A percentile compares a stretch with the other conserved stretches of the same genome.
Evolutionary conservation across 2,329 filamentous ascomycete genomes (phyloP).

Genomic region (Bretziella fagacearum): DNA sequence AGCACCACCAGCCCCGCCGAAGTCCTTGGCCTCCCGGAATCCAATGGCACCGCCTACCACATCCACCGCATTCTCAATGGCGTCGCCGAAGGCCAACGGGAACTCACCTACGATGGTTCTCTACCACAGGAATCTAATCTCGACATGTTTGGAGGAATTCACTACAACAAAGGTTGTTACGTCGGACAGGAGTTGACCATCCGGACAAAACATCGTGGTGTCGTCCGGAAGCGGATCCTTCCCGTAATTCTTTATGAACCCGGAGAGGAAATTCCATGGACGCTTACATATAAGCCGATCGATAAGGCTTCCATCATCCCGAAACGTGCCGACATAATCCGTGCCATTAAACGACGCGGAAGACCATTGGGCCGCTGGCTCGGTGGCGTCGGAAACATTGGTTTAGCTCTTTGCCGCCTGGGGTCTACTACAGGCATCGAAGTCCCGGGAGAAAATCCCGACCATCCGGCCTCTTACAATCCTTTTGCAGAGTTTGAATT

Average conservation of each 20-base stretch:
- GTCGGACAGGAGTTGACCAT: slow-evolving; percentile 94
- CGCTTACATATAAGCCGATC: slow-evolving; percentile 31
- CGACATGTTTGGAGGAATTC: slow-evolving; percentile 68
- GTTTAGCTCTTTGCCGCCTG: slow-evolving; percentile 69
- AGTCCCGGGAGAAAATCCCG: slow-evolving; percentile 45
- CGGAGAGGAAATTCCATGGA: slow-evolving; percentile 21
- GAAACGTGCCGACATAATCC: slow-evolving; percentile 31
- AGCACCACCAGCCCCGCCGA: slow-evolving; percentile 8
- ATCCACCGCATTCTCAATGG: slow-evolving; percentile 64
- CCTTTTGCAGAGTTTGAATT: slow-evolving; percentile 44
- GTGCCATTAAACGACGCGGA: slow-evolving; percentile 34
- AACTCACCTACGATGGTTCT: slow-evolving; percentile 54
- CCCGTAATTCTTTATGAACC: slow-evolving; percentile 56
- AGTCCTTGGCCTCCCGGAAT: neutral
- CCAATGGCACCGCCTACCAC: slow-evolving; percentile 35
- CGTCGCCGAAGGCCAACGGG: slow-evolving; percentile 67
- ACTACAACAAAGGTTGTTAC: slow-evolving; percentile 94
- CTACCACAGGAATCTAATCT: slow-evolving; percentile 82
- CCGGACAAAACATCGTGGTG: slow-evolving; percentile 81
- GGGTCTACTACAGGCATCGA: slow-evolving; percentile 77
- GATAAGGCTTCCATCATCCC: slow-evolving; percentile 25
- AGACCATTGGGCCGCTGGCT: slow-evolving; percentile 64
- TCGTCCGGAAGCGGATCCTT: slow-evolving; percentile 78
- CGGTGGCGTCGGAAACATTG: slow-evolving; percentile 64
- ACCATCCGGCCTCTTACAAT: slow-evolving; percentile 41